Percentiles rank a stretch among this genome's conserved stretches.
Evolutionary conservation across 805 yeast species (phyloP).

Genomic region (Metschnikowia matae): DNA sequence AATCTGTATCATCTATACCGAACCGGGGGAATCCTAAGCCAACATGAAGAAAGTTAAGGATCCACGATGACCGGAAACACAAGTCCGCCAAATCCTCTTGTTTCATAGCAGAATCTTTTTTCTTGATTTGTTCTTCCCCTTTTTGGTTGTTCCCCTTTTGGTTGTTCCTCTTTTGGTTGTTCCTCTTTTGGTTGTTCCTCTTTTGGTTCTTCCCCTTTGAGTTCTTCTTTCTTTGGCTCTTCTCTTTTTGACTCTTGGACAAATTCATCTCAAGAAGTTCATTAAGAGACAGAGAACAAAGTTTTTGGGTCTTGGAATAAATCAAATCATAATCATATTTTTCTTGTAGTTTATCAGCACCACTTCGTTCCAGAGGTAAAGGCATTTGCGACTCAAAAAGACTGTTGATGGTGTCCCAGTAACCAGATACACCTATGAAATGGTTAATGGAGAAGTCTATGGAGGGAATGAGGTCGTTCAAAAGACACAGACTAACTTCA

Average conservation of each 20-base stretch:
- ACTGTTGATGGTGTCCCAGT: slow-evolving; percentile 58
- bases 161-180: too few species aligned
- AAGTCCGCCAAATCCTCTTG: slow-evolving; percentile 47
- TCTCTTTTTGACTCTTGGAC: slow-evolving; percentile 18
- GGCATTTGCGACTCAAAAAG: slow-evolving; percentile 28
- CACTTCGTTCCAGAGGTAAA: neutral
- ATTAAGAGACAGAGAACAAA: slow-evolving; percentile 44
- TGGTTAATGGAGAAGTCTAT: slow-evolving; percentile 54
- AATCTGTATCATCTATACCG: slow-evolving; percentile 33
- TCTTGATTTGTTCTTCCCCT: too few species aligned
- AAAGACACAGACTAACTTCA: slow-evolving; percentile 44
- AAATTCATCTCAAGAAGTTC: slow-evolving; percentile 33
- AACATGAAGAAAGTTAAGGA: slow-evolving; percentile 52
- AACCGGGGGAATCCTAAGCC: slow-evolving; percentile 58
- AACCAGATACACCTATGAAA: slow-evolving; percentile 64
- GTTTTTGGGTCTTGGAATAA: slow-evolving; percentile 40
- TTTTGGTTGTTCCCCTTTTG: too few species aligned
- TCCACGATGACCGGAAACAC: slow-evolving; percentile 62
- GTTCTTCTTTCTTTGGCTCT: too few species aligned
- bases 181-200: too few species aligned
- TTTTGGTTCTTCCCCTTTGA: too few species aligned
- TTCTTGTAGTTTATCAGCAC: slow-evolving; percentile 17
- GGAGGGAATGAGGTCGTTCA: slow-evolving; percentile 50
- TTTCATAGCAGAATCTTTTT: slow-evolving; percentile 14
- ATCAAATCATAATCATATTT: slow-evolving; percentile 45